Percentiles rank a stretch among this genome's conserved stretches.
Evolutionary conservation across 2,329 filamentous ascomycete species (phyloP).

Genomic region (Rutstroemia sp.): DNA sequence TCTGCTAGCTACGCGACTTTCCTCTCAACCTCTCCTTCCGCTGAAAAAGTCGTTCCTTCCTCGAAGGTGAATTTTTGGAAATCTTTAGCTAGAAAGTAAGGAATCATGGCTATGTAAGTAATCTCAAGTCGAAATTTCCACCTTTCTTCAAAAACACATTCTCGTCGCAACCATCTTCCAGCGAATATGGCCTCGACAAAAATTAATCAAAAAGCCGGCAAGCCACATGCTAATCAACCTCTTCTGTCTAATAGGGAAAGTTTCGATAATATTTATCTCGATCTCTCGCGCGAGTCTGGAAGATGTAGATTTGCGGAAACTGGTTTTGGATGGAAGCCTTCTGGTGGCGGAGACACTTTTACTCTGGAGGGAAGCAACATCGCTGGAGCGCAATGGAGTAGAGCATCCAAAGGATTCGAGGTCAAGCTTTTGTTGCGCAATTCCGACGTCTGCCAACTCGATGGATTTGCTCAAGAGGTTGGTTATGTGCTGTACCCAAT

Average conservation of each 20-base stretch:
- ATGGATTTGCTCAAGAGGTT: slow-evolving; percentile 86
- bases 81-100: too few species aligned
- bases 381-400: slow-evolving; percentile 84
- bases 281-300: slow-evolving; percentile 85
- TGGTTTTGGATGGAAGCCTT: slow-evolving; percentile 92
- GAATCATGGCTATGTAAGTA: slow-evolving; percentile 10
- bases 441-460: slow-evolving; percentile 82
- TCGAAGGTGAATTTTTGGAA: too few species aligned
- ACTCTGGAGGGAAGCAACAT: slow-evolving; percentile 87
- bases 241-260: slow-evolving; percentile 54
- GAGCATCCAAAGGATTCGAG: slow-evolving; percentile 86
- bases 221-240: too few species aligned
- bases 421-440: slow-evolving; percentile 83
- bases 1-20: background rate
- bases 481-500: slow-evolving; percentile 9
- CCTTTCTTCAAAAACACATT: too few species aligned
- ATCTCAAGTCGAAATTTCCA: too few species aligned
- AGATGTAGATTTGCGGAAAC: slow-evolving; percentile 93
- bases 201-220: too few species aligned
- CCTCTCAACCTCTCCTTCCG: background rate
- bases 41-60: slow-evolving; percentile 1
- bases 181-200: too few species aligned
- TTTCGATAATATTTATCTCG: slow-evolving; percentile 95
- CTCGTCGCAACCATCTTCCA: too few species aligned
- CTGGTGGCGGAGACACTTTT: slow-evolving; percentile 81